phyloP scores from a whole-genome alignment of 1,284 basidiomycete species.

The Thecaphora thlaspeos region DNA sequence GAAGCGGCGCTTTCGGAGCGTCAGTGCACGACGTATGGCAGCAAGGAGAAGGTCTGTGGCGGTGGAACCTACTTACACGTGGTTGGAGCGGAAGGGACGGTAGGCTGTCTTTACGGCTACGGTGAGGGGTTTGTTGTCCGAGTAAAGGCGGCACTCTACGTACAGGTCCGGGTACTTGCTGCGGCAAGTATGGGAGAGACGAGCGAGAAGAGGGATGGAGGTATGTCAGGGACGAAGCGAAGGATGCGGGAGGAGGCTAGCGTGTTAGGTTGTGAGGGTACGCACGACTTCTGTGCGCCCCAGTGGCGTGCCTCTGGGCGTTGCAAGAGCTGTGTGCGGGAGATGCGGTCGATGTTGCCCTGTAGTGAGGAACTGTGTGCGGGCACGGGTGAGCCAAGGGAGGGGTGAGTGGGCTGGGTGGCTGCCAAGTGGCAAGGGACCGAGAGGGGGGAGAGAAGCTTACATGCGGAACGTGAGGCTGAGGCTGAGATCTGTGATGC shows the following conservation, averaged over 20 bases:
- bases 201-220: not conserved
- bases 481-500: constrained; percentile 40
- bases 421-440: too few species aligned
- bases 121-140: constrained; percentile 88
- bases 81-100: constrained; percentile 69
- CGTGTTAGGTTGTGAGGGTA: not conserved
- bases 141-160: constrained; percentile 83
- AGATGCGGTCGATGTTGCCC: constrained; percentile 32
- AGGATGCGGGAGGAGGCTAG: not conserved
- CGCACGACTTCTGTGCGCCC: constrained; percentile 26
- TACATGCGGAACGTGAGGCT: constrained; percentile 40
- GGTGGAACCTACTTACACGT: constrained; percentile 9
- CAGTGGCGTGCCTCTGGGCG: constrained; percentile 28
- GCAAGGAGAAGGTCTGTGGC: too few species aligned
- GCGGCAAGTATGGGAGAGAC: constrained; percentile 16
- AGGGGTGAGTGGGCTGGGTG: not conserved
- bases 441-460: not conserved
- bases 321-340: constrained; percentile 28
- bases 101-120: constrained; percentile 86
- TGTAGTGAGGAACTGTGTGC: constrained; percentile 29
- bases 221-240: not conserved
- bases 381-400: not conserved
- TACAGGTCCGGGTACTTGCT: constrained; percentile 84
- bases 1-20: too few species aligned
- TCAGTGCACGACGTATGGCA: too few species aligned